phyloP scores from a whole-genome alignment of 805 yeast genomes.

The Tetrapisispora iriomotensis region DNA sequence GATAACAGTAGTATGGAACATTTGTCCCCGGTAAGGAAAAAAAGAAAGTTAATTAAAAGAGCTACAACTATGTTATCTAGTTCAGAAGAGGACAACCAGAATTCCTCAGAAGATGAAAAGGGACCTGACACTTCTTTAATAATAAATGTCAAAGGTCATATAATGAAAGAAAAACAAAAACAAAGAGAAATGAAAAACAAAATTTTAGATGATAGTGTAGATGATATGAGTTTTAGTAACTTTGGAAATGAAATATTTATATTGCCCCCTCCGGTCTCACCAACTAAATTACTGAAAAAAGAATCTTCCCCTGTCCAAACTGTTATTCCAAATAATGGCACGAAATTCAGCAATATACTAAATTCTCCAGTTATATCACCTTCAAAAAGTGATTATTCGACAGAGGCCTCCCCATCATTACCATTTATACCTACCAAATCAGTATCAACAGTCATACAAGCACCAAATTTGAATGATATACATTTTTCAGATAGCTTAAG shows the following conservation, averaged over 20 bases:
- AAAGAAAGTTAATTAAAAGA: slow-evolving; percentile 11
- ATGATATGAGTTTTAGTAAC: slow-evolving; percentile 24
- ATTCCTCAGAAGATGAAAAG: neutral
- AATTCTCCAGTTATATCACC: neutral
- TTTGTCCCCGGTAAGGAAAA: slow-evolving; percentile 8
- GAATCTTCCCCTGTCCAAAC: neutral
- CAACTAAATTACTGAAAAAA: neutral
- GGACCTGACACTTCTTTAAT: slow-evolving; percentile 5
- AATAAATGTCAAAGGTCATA: slow-evolving; percentile 17
- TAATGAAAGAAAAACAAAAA: slow-evolving; percentile 12
- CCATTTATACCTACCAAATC: neutral
- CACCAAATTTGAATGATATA: slow-evolving; percentile 1
- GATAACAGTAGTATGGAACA: neutral
- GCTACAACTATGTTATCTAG: slow-evolving; percentile 10
- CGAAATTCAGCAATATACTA: neutral
- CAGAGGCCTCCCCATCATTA: neutral
- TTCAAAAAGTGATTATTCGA: neutral
- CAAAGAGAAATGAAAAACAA: slow-evolving; percentile 17
- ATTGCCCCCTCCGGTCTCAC: slow-evolving; percentile 10
- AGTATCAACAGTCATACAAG: neutral
- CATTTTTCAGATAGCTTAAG: slow-evolving; percentile 1
- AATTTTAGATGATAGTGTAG: slow-evolving; percentile 25
- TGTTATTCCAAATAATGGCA: neutral
- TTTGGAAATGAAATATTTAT: slow-evolving; percentile 24
- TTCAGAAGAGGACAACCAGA: slow-evolving; percentile 2